These are phyloP conservation scores for Mortierella hygrophila DNA, from an alignment of 192 early-diverging fungal species.

Conservation along the genomic window DNA sequence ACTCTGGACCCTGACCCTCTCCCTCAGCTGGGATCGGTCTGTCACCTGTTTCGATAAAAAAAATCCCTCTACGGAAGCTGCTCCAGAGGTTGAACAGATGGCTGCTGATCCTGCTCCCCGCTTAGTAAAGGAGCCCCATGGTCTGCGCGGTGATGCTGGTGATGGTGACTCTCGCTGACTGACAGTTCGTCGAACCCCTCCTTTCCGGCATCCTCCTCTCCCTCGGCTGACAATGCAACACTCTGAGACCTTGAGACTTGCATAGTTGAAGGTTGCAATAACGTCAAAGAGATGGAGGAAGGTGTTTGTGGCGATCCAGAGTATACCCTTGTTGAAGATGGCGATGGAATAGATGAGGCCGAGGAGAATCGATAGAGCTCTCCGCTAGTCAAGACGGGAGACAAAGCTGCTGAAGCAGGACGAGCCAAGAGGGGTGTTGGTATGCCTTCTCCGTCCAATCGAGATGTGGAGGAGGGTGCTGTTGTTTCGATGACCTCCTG, in stretches of 20 bases:
- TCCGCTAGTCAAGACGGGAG: neutral
- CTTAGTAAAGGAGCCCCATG: neutral
- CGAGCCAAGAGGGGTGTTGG: neutral
- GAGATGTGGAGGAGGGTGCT: neutral
- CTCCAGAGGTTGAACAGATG: neutral
- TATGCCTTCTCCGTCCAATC: neutral
- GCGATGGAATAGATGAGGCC: neutral
- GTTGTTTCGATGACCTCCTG: neutral
- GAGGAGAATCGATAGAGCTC: constrained; percentile 2
- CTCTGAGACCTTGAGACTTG: neutral
- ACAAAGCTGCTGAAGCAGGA: neutral
- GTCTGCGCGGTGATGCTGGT: neutral
- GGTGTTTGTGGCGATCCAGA: neutral
- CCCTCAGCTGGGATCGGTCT: neutral
- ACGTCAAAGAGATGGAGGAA: neutral
- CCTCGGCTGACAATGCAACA: neutral
- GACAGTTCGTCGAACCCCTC: neutral
- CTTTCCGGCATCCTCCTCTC: neutral
- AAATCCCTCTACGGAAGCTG: neutral
- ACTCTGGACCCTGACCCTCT: neutral
- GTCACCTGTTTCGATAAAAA: neutral
- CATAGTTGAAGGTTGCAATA: neutral
- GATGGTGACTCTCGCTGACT: neutral
- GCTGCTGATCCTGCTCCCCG: neutral
- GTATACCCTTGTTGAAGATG: neutral